phyloP scores from a whole-genome alignment of 176 grass and related monocot species.

The Olyra latifolia region DNA sequence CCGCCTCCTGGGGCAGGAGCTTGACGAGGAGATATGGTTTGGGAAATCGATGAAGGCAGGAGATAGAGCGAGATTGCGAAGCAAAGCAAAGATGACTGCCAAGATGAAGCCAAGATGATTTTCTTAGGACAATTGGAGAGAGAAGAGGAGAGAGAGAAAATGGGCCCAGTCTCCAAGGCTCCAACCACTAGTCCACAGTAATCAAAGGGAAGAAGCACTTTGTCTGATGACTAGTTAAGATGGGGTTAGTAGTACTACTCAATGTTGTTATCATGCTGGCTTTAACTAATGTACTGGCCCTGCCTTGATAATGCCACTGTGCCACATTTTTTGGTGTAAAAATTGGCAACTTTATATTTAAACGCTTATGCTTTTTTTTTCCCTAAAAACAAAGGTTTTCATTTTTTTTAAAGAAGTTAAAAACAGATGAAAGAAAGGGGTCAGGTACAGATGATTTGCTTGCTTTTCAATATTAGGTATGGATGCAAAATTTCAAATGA shows the following conservation, averaged over 20 bases:
- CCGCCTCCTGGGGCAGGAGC: not conserved
- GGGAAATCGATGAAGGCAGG: not conserved
- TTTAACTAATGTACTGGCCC: not conserved
- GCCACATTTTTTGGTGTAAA: not conserved
- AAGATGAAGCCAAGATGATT: slow-evolving; percentile 30
- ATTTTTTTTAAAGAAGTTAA: not conserved
- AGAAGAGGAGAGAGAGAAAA: not conserved
- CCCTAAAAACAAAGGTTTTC: no score
- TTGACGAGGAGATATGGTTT: slow-evolving; percentile 36
- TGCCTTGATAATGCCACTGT: not conserved
- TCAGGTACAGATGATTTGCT: not conserved
- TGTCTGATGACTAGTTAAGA: not conserved
- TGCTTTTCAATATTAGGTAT: not conserved
- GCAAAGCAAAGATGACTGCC: slow-evolving; percentile 5
- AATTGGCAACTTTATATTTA: not conserved
- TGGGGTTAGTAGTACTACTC: not conserved
- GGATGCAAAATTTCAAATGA: not conserved
- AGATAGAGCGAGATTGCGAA: not conserved
- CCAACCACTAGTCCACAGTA: slow-evolving; percentile 13
- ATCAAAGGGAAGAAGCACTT: not conserved
- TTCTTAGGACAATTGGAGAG: slow-evolving; percentile 25
- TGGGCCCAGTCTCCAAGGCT: not conserved
- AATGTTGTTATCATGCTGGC: not conserved
- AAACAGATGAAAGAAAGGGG: not conserved
- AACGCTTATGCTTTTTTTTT: not conserved